Evolutionary conservation across 495 filamentous ascomycete species (phyloP).

Genomic region (Lindgomyces ingoldianus): DNA sequence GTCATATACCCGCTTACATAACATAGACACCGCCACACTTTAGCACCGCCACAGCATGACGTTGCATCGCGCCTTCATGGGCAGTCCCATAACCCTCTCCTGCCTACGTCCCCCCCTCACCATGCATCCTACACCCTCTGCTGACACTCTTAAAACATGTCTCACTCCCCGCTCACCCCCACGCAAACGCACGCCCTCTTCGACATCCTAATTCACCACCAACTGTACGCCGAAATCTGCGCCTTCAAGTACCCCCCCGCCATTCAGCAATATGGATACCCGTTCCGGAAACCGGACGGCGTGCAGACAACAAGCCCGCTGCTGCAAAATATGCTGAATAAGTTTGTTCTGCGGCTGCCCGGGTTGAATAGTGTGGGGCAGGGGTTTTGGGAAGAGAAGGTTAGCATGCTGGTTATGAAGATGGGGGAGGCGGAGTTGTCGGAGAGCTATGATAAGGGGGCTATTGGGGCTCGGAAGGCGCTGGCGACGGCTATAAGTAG

Average conservation of each 20-base stretch:
- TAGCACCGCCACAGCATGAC: conserved; percentile 1
- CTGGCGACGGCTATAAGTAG: conserved; percentile 63
- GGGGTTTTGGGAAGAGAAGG: conserved; percentile 59
- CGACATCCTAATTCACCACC: conserved; percentile 65
- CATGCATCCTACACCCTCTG: background rate
- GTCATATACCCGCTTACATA: too few species aligned
- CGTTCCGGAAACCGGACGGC: conserved; percentile 49
- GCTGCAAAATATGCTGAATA: conserved; percentile 59
- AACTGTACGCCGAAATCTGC: conserved; percentile 63
- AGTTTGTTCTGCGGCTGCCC: conserved; percentile 58
- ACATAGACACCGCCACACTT: too few species aligned
- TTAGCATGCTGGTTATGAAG: conserved; percentile 50
- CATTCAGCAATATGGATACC: conserved; percentile 60
- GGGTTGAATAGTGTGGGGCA: conserved; percentile 57
- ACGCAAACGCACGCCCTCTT: conserved; percentile 61
- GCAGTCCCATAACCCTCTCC: background rate
- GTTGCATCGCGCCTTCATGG: background rate
- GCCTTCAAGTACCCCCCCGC: conserved; percentile 57
- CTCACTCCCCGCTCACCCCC: conserved; percentile 44
- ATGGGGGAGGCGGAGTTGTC: conserved; percentile 61
- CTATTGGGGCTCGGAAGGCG: conserved; percentile 63
- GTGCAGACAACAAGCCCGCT: conserved; percentile 54
- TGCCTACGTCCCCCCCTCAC: background rate
- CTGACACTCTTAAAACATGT: conserved; percentile 9
- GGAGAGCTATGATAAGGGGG: conserved; percentile 70